These are phyloP conservation scores for Barnettozyma californica DNA, from an alignment of 805 yeast species.

Conservation along the genomic window DNA sequence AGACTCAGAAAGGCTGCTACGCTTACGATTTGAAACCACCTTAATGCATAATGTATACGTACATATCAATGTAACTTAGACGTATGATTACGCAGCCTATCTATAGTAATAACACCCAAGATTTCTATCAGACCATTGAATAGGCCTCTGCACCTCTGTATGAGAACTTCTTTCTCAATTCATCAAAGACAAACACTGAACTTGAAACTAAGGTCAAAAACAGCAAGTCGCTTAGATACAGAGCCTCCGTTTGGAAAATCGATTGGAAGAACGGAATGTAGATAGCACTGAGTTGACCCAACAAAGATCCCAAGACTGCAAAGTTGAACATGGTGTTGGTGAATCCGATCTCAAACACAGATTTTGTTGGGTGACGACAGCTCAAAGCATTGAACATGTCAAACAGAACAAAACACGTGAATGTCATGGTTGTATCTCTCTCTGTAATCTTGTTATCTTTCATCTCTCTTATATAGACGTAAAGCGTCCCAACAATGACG, in stretches of 20 bases:
- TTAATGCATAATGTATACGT: neutral
- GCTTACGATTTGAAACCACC: constrained; percentile 30
- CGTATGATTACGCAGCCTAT: neutral
- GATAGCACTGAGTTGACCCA: constrained; percentile 91
- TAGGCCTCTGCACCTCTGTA: constrained; percentile 17
- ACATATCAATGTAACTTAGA: neutral
- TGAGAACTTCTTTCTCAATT: constrained; percentile 52
- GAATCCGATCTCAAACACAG: constrained; percentile 76
- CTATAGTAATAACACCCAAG: neutral
- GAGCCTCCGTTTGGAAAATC: constrained; percentile 92
- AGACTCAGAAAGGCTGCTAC: constrained; percentile 80
- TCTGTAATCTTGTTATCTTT: constrained; percentile 76
- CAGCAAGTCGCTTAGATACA: constrained; percentile 62
- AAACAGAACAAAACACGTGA: constrained; percentile 90
- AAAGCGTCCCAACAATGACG: constrained; percentile 86
- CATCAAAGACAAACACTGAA: constrained; percentile 83
- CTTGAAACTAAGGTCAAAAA: constrained; percentile 63
- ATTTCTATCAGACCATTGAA: constrained; percentile 21
- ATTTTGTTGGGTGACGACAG: constrained; percentile 84
- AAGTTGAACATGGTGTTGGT: constrained; percentile 86
- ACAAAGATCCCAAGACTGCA: constrained; percentile 81
- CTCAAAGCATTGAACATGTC: constrained; percentile 97
- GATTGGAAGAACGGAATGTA: constrained; percentile 90
- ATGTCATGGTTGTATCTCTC: constrained; percentile 98
- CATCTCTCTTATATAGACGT: constrained; percentile 84